Evolutionary conservation across 768 basidiomycete genomes (phyloP), one percentile per base, ranked within the genome.

Genomic region (Suillus occidentalis): DNA sequence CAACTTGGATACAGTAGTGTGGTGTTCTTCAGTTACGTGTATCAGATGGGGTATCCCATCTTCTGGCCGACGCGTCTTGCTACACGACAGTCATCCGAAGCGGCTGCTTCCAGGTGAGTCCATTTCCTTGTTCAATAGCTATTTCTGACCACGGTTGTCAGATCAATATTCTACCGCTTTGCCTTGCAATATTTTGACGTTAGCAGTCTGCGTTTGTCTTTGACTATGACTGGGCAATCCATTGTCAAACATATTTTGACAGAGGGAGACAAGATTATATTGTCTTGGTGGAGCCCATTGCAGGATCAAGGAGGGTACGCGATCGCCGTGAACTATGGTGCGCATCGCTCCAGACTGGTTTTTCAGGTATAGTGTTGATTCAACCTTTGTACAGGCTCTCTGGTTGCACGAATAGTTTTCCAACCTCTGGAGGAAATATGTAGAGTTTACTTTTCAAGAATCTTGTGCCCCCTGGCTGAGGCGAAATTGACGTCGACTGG

Each of bases 381-480:
- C 25, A 28, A 60, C 63, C 6, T 64, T 63, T 53, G 6, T 12
- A 4, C 70, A 97, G 96, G 97, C 59, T 97, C 97, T 4, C 84
- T 99, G 16, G 80, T 97, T 31, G 97, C 95, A 6, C 89, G 97
- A 20, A 91, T 99, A 64, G 72, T 96, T 31, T 97, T 99, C 73
- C 97, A 98, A 70, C 97, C 97, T 0, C 86, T 98, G 31, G 97
- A 99, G 76, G 97, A 99, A 77, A 90, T 92, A 1, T 85, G 90
- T 2, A 88, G 96, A 1, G 82, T 98, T 4, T 94, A 89, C 77
- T 98, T 97, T 77, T 95, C 97, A 2, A 89, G 82, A 61, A 83
- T 80, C 65, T 81, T 80, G 66, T 85, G 75, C 63, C 72, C 70
- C 40, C 50, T n/a, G 22, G 62, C 59, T 58, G 65, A 66, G 56